These are phyloP conservation scores for Symbiodinium natans DNA, from an alignment of 73 alveolate species.

Conservation along the genomic window DNA sequence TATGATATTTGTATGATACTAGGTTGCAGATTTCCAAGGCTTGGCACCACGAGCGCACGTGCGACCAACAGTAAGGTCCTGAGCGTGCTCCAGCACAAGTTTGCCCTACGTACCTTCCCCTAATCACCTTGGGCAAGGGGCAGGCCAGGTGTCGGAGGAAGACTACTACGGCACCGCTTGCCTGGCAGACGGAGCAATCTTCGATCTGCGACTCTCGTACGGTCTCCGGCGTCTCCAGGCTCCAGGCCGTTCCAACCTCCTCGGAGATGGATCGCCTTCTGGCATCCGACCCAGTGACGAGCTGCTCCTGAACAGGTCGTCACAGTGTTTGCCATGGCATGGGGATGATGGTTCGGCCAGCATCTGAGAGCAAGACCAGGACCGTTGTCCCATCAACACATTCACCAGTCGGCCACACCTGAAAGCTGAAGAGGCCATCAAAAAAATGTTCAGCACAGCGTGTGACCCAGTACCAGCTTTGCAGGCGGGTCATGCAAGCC, in stretches of 20 bases:
- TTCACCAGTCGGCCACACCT: constrained; percentile 91
- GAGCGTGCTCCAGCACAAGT: neutral
- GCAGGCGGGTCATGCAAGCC: too few species aligned
- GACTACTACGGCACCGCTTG: constrained; percentile 52
- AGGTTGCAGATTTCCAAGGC: neutral
- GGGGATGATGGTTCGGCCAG: too few species aligned
- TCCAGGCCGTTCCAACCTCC: constrained; percentile 13
- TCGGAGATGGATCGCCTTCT: neutral
- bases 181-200: neutral
- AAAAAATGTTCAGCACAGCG: too few species aligned
- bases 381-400: constrained; percentile 89
- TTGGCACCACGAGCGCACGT: constrained; percentile 49
- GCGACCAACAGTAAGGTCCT: constrained; percentile 94
- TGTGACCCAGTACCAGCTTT: too few species aligned
- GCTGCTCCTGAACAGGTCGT: constrained; percentile 1
- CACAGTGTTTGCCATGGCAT: neutral
- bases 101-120: neutral
- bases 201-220: neutral
- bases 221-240: neutral
- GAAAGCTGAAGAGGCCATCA: too few species aligned
- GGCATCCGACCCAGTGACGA: constrained; percentile 41
- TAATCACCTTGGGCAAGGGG: neutral
- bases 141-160: constrained; percentile 89
- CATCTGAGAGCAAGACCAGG: constrained; percentile 1
- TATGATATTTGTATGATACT: neutral